Percentiles rank a stretch among this genome's conserved stretches.
Conservation (phyloP, 441 rosid genomes). For the Aquilaria agallochum region DNA sequence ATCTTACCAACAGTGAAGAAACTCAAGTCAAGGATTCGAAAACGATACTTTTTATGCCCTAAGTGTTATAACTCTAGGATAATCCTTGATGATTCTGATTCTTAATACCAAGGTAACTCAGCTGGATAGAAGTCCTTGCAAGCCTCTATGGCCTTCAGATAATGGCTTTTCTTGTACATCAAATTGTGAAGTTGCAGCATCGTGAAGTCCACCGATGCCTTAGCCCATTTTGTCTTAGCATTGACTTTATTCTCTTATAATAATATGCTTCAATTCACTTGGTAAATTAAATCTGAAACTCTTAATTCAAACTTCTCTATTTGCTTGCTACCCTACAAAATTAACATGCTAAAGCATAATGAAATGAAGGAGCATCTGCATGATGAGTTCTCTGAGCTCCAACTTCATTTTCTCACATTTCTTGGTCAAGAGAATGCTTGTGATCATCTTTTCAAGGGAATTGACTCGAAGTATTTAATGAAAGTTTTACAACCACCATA, state of each 20-base stretch:
- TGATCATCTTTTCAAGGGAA: slow-evolving; percentile 45
- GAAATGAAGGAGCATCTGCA: slow-evolving; percentile 79
- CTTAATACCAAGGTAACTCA: slow-evolving; percentile 7
- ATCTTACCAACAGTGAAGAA: slow-evolving; percentile 9
- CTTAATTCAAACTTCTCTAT: not conserved
- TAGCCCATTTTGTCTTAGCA: slow-evolving; percentile 65
- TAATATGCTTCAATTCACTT: slow-evolving; percentile 78
- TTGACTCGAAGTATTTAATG: slow-evolving; percentile 46
- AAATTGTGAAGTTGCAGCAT: slow-evolving; percentile 78
- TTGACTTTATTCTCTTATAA: slow-evolving; percentile 72
- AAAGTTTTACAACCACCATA: slow-evolving; percentile 54
- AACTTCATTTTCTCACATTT: slow-evolving; percentile 48
- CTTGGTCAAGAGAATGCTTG: slow-evolving; percentile 57
- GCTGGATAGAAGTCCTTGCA: slow-evolving; percentile 53
- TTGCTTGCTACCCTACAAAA: not conserved
- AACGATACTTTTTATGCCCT: slow-evolving; percentile 18
- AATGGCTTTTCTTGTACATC: slow-evolving; percentile 91
- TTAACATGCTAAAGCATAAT: slow-evolving; percentile 81
- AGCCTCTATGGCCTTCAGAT: slow-evolving; percentile 74
- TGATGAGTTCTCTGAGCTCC: slow-evolving; percentile 60
- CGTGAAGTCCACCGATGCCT: slow-evolving; percentile 77
- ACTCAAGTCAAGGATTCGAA: slow-evolving; percentile 14
- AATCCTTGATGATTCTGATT: slow-evolving; percentile 27
- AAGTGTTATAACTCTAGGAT: slow-evolving; percentile 39
- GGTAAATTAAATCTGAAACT: slow-evolving; percentile 11